Conservation (phyloP, 1,139 yeast species). For the Groenewaldozyma sp. region DNA sequence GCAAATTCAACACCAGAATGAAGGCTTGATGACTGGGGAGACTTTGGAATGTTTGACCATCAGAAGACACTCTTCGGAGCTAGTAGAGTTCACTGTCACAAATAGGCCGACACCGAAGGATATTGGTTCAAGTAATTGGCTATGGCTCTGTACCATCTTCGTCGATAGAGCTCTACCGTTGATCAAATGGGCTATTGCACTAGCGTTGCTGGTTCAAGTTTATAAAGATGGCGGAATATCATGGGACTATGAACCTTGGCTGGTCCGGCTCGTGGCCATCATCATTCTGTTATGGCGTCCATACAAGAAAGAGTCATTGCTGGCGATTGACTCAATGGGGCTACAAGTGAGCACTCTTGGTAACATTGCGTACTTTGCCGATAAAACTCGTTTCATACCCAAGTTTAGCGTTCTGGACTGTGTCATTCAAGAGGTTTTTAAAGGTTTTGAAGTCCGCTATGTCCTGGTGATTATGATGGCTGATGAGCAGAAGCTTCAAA, state of each 20-base stretch:
- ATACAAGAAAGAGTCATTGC: slow-evolving; percentile 15
- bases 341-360: slow-evolving; percentile 23
- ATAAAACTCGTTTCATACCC: slow-evolving; percentile 35
- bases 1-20: too few species aligned
- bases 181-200: background rate
- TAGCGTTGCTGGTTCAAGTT: background rate
- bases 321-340: slow-evolving; percentile 26
- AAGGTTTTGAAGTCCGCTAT: slow-evolving; percentile 45
- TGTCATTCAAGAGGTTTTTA: slow-evolving; percentile 52
- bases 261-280: slow-evolving; percentile 4
- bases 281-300: slow-evolving; percentile 11
- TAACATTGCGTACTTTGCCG: slow-evolving; percentile 14
- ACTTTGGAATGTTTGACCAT: background rate
- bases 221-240: slow-evolving; percentile 3
- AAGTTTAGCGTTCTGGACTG: slow-evolving; percentile 42
- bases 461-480: slow-evolving; percentile 43
- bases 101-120: slow-evolving; percentile 4
- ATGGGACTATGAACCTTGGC: slow-evolving; percentile 3
- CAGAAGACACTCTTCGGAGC: slow-evolving; percentile 18
- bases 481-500: slow-evolving; percentile 27
- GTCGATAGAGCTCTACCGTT: background rate
- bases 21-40: background rate
- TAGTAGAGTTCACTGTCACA: slow-evolving; percentile 15
- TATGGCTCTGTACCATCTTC: background rate
- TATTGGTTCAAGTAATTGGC: slow-evolving; percentile 5